Evolutionary conservation across 2,329 filamentous ascomycete species (phyloP).

Genomic region (Xylariaceae sp.): DNA sequence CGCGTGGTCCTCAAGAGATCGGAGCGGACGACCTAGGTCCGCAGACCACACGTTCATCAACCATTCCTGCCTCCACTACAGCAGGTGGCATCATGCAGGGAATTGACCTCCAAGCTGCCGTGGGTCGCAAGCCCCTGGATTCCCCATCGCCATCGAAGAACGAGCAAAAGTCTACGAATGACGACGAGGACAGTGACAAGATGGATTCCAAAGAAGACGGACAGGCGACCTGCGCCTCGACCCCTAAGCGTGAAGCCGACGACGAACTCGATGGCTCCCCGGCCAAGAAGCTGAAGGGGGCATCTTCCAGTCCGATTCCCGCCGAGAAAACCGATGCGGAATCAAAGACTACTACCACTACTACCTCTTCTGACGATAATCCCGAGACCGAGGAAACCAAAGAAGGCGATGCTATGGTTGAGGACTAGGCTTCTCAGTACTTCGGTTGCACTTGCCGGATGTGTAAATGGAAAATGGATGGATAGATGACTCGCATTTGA

Average conservation of each 20-base stretch:
- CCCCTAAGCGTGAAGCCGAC: slow-evolving; percentile 54
- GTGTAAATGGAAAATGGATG: no score
- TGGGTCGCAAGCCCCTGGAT: slow-evolving; percentile 44
- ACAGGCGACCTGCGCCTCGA: slow-evolving; percentile 29
- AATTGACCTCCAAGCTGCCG: slow-evolving; percentile 57
- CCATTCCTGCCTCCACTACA: slow-evolving; percentile 34
- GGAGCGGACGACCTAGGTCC: slow-evolving; percentile 83
- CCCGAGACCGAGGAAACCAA: slow-evolving; percentile 5
- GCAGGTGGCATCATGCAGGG: slow-evolving; percentile 43
- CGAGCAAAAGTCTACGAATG: slow-evolving; percentile 12
- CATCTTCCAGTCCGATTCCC: slow-evolving; percentile 28
- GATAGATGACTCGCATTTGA: neutral
- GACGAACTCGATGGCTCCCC: slow-evolving; percentile 39
- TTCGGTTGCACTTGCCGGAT: neutral
- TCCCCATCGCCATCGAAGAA: slow-evolving; percentile 20
- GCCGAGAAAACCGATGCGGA: slow-evolving; percentile 2
- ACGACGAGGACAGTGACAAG: slow-evolving; percentile 28
- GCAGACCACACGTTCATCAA: slow-evolving; percentile 44
- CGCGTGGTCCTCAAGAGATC: slow-evolving; percentile 76
- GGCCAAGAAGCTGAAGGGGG: slow-evolving; percentile 46
- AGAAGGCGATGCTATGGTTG: slow-evolving; percentile 15
- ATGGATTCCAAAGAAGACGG: slow-evolving; percentile 29
- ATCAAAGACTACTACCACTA: neutral
- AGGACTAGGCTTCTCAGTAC: slow-evolving; percentile 7
- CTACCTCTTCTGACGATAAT: neutral